Percentiles rank a stretch among this genome's conserved stretches.
These are phyloP conservation scores for Andrographis paniculata DNA, from an alignment of 305 asterid species.

Conservation along the genomic window DNA sequence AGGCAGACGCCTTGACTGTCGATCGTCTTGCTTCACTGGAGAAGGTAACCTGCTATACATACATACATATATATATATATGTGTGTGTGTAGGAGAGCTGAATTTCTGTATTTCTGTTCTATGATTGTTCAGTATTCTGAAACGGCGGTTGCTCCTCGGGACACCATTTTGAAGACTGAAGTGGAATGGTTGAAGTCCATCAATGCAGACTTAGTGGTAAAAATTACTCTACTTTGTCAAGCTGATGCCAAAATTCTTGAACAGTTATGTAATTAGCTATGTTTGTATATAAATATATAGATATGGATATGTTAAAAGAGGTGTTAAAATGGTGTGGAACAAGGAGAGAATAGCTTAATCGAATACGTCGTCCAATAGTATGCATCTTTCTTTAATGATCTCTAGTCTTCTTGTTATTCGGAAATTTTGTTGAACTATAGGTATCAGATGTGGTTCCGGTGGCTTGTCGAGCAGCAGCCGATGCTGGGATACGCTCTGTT, in stretches of 20 bases:
- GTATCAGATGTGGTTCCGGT: slow-evolving; percentile 99
- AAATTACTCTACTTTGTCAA: slow-evolving; percentile 10
- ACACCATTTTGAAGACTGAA: slow-evolving; percentile 68
- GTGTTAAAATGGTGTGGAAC: too few relatives aligned
- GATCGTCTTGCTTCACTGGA: slow-evolving; percentile 97
- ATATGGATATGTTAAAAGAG: too few relatives aligned
- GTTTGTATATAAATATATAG: too few relatives aligned
- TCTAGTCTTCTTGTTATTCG: too few relatives aligned
- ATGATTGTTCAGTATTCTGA: slow-evolving; percentile 68
- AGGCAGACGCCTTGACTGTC: slow-evolving; percentile 98
- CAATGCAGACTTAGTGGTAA: slow-evolving; percentile 92
- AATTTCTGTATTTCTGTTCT: too few relatives aligned
- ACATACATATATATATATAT: too few relatives aligned
- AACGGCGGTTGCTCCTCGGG: slow-evolving; percentile 96
- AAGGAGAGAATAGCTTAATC: too few relatives aligned
- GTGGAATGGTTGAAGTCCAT: slow-evolving; percentile 93
- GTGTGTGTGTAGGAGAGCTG: too few relatives aligned
- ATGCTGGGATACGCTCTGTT: slow-evolving; percentile 92
- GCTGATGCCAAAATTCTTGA: too few relatives aligned
- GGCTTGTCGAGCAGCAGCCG: slow-evolving; percentile 98
- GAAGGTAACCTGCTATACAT: too few relatives aligned
- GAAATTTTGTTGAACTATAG: slow-evolving; percentile 24
- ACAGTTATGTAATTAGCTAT: too few relatives aligned
- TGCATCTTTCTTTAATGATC: background rate
- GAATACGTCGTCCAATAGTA: too few relatives aligned